Conservation (phyloP, 768 basidiomycete species). For the Tylopilus vinaceipallidus region DNA sequence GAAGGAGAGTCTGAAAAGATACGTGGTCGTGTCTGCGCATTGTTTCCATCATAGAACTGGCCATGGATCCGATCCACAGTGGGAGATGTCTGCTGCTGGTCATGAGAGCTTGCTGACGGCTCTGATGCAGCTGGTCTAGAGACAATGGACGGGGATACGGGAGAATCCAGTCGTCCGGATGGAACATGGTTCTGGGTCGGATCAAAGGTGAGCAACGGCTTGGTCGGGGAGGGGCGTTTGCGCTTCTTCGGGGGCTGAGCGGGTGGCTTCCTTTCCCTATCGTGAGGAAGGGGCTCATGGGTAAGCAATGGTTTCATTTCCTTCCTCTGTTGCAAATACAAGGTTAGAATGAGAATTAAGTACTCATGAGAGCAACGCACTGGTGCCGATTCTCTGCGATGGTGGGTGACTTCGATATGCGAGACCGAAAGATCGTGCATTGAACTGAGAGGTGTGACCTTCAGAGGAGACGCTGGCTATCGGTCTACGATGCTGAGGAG, state of each 20-base stretch:
- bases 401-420: slow-evolving; percentile 4
- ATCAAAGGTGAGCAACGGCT: slow-evolving; percentile 18
- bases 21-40: slow-evolving; percentile 19
- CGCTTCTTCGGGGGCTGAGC: slow-evolving; percentile 21
- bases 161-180: slow-evolving; percentile 21
- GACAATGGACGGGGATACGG: slow-evolving; percentile 1
- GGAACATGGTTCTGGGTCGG: slow-evolving; percentile 22
- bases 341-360: slow-evolving; percentile 12
- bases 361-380: slow-evolving; percentile 20
- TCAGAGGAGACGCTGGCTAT: slow-evolving; percentile 6
- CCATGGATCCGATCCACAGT: slow-evolving; percentile 5
- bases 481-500: slow-evolving; percentile 12
- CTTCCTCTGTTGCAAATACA: slow-evolving; percentile 20
- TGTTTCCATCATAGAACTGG: slow-evolving; percentile 8
- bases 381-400: slow-evolving; percentile 19
- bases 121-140: slow-evolving; percentile 12
- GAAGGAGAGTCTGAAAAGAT: slow-evolving; percentile 7
- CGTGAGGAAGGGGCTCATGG: slow-evolving; percentile 20
- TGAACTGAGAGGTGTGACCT: slow-evolving; percentile 10
- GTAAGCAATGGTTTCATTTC: slow-evolving; percentile 22
- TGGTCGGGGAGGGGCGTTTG: slow-evolving; percentile 21
- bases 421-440: slow-evolving; percentile 14
- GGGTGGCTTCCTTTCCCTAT: slow-evolving; percentile 24
- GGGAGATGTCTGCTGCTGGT: slow-evolving; percentile 10
- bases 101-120: slow-evolving; percentile 7